Evolutionary conservation across 352 stramenopile genomes (phyloP).

Genomic region (Phytophthora colocasiae): DNA sequence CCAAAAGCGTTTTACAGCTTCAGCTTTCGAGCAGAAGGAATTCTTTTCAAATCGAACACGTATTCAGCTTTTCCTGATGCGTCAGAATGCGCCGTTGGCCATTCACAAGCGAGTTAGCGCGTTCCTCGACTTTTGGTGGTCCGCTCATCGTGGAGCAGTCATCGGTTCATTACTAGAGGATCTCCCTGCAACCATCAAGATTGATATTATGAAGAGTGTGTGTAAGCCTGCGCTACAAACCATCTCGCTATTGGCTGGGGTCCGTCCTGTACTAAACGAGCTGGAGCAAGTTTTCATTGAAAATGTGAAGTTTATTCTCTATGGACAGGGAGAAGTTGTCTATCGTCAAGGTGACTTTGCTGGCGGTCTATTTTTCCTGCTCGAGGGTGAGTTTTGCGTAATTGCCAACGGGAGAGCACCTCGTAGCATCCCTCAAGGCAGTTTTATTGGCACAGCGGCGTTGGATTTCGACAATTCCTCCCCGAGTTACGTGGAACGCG

Average conservation of each 20-base stretch:
- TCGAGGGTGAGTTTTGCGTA: constrained; percentile 61
- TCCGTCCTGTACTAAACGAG: constrained; percentile 49
- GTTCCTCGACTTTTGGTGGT: constrained; percentile 84
- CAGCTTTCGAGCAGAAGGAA: constrained; percentile 76
- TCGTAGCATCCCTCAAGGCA: constrained; percentile 50
- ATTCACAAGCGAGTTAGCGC: constrained; percentile 74
- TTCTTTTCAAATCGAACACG: constrained; percentile 64
- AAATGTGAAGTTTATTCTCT: constrained; percentile 75
- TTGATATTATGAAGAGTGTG: constrained; percentile 67
- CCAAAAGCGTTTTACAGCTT: constrained; percentile 80
- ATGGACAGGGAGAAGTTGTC: constrained; percentile 70
- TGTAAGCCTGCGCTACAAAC: constrained; percentile 68
- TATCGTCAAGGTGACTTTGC: constrained; percentile 71
- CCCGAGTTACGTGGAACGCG: constrained; percentile 54
- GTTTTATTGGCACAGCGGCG: constrained; percentile 61
- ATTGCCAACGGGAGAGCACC: constrained; percentile 44
- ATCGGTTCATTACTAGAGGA: constrained; percentile 67
- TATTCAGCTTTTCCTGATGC: constrained; percentile 75
- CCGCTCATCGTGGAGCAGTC: constrained; percentile 63
- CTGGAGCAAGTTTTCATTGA: constrained; percentile 67
- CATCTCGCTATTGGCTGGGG: constrained; percentile 51
- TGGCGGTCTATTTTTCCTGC: constrained; percentile 62
- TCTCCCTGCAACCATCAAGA: constrained; percentile 65
- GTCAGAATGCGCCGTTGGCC: constrained; percentile 59
- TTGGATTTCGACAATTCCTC: constrained; percentile 46